These are phyloP conservation scores for Vitis hybrid DNA, from an alignment of 177 flowering plant species.

Conservation along the genomic window DNA sequence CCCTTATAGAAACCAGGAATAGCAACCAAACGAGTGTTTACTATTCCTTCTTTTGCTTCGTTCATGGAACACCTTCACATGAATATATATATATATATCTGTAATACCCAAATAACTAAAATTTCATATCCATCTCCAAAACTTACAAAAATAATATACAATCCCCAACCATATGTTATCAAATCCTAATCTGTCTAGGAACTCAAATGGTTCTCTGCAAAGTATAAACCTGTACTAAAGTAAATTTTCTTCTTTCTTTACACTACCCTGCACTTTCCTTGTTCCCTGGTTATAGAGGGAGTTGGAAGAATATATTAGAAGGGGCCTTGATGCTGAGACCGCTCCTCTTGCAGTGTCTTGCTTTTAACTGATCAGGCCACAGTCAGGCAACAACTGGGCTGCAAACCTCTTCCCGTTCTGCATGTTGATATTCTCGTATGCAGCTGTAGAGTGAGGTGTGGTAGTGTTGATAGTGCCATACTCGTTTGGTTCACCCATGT, in stretches of 20 bases:
- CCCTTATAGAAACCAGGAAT: too few species aligned
- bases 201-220: conserved; percentile 32
- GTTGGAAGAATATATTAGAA: conserved; percentile 12
- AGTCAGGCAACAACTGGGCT: conserved; percentile 59
- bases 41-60: too few species aligned
- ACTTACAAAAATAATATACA: conserved; percentile 49
- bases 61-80: not conserved
- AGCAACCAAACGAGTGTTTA: too few species aligned
- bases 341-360: not conserved
- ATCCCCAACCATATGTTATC: conserved; percentile 32
- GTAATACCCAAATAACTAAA: conserved; percentile 13
- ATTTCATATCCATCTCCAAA: conserved; percentile 23
- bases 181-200: conserved; percentile 34
- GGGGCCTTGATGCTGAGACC: not conserved
- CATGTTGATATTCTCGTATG: conserved; percentile 55
- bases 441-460: conserved; percentile 46
- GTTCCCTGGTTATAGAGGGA: conserved; percentile 6
- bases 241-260: conserved; percentile 27
- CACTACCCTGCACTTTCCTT: conserved; percentile 29
- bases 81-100: conserved; percentile 10
- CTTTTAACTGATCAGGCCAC: conserved; percentile 27
- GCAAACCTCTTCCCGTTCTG: conserved; percentile 53
- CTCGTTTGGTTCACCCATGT: conserved; percentile 53
- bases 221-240: conserved; percentile 35
- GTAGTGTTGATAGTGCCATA: conserved; percentile 53